Evolutionary conservation across 441 rosid genomes (phyloP), one percentile per base, ranked within the genome.

Genomic region (Pelargonium myrrhifolium): DNA sequence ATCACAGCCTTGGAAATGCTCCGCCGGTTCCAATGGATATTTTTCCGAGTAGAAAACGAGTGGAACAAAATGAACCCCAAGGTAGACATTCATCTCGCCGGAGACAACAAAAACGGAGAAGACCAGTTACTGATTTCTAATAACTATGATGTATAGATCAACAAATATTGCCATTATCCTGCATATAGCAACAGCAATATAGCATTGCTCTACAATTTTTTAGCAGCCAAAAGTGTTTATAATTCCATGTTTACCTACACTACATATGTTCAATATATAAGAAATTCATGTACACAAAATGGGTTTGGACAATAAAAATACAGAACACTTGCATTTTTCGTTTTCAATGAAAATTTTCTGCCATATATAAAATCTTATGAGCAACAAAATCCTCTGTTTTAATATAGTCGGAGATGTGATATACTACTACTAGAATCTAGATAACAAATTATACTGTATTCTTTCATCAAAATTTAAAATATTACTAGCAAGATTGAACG

Each of bases 21-120:
- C 76, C 84, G 96, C 1, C 82, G 97, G 3, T 91, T 93, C 78
- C 99, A 91, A 61, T 93, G 99, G 97, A 84, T 85, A 35, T 93
- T 93, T 75, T 93, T 93, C 82, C 97, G 96, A 0, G 87, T 93
- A 1, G 97, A 91, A 72, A 93, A 91, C 2, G 92, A 91, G 68
- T 89, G 93, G 97, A 83, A 86, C 70, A 89, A 85, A 68, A 83
- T 87, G 81, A 89, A 77, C 76, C 75, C 84, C 77, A 77, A 81
- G 82, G 76, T 89, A 17, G 75, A 68, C 59, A 64, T 75, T 74
- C 83, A 85, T 79, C 72, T 68, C 66, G 42, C 85, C 53, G 51
- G 64, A 28, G 88, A 85, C 55, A 70, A 68, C 69, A 28, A 69
- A 22, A 72, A 40, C 7, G 96, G 88, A 70, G 92, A 78, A 65